Base-by-base conservation (phyloP, 2,329 filamentous ascomycete genomes). In the Macrophomina tecta region DNA sequence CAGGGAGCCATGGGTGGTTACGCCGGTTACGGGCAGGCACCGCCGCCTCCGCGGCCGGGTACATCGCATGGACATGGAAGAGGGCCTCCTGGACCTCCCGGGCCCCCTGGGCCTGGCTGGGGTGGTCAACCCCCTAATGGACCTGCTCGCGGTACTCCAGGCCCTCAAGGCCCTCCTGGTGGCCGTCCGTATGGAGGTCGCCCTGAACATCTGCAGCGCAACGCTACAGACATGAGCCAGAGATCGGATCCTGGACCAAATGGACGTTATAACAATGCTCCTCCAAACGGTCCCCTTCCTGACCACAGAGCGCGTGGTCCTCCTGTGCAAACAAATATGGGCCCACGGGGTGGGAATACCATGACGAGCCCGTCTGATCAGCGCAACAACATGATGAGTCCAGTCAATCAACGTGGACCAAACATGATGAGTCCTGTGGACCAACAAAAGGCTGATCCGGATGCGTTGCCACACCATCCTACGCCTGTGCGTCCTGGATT, bases 171-270 rank as follows among this genome's bases (percentile, higher is more conserved):
- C 6, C 63, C 63, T 56, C 51, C 72, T 67, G 61, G 61, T 14
- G 49, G 28, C 7, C 58, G 45, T 49, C 61, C 61, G 9, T 51
- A 51, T 32, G 73, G 68, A 42, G 72, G 66, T 42, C 73, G 72
- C 5, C 75, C 73, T 45, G 74, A 73, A 0, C 74, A 75, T n/a
- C 64, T 74, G 3, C 72, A 75, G n/a, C 71, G 76, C 68, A 73
- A 72, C 6, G 75, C 77, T 60, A 78, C 78, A 7, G 72, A 74
- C 42, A 64, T 64, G 60, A 52, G 45, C 18, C 60, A 52, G 32
- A 23, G 46, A 14, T 66, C 64, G 34, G 62, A 65, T 34, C 62
- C 62, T 30, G 63, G 63, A 7, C 63, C 63, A 11, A 46, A 58
- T 11, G 63, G 52, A 49, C 58, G 58, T 6, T 62, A 49, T 45